These are phyloP conservation scores for Talaromyces sp. DNA, from an alignment of 2,329 filamentous ascomycete genomes.

Conservation along the genomic window DNA sequence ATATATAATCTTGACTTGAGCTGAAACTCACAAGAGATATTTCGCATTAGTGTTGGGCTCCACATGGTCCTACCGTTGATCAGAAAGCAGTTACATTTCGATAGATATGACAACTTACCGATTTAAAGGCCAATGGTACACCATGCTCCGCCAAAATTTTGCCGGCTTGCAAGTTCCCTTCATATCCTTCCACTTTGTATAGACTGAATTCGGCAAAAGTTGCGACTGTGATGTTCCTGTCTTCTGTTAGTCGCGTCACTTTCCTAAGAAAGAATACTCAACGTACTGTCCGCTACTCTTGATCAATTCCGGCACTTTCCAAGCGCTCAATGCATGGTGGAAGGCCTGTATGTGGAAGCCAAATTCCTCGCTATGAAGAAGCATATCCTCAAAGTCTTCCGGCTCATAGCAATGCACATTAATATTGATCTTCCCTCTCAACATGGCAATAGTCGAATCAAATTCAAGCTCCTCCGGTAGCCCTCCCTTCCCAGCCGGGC, in stretches of 20 bases:
- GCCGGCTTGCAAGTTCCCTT: slow-evolving; percentile 63
- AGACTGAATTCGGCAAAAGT: slow-evolving; percentile 70
- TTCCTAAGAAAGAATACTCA: neutral
- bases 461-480: slow-evolving; percentile 61
- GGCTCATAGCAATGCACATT: slow-evolving; percentile 72
- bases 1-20: neutral
- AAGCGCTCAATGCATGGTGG: slow-evolving; percentile 68
- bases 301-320: slow-evolving; percentile 59
- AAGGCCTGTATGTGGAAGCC: slow-evolving; percentile 64
- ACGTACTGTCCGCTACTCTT: slow-evolving; percentile 22
- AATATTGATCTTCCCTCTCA: slow-evolving; percentile 65
- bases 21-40: slow-evolving; percentile 35
- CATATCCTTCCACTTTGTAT: slow-evolving; percentile 66
- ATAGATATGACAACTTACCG: slow-evolving; percentile 26
- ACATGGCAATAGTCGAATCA: slow-evolving; percentile 61
- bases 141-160: slow-evolving; percentile 64
- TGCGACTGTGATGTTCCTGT: slow-evolving; percentile 52
- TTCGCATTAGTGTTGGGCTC: slow-evolving; percentile 38
- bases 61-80: slow-evolving; percentile 31
- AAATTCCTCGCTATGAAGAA: slow-evolving; percentile 70
- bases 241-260: slow-evolving; percentile 39
- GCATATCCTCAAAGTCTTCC: slow-evolving; percentile 65
- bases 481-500: slow-evolving; percentile 49
- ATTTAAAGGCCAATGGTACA: slow-evolving; percentile 68
- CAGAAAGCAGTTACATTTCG: neutral